Evolutionary conservation across 2,329 filamentous ascomycete species (phyloP).

Genomic region (Grosmannia serpens): DNA sequence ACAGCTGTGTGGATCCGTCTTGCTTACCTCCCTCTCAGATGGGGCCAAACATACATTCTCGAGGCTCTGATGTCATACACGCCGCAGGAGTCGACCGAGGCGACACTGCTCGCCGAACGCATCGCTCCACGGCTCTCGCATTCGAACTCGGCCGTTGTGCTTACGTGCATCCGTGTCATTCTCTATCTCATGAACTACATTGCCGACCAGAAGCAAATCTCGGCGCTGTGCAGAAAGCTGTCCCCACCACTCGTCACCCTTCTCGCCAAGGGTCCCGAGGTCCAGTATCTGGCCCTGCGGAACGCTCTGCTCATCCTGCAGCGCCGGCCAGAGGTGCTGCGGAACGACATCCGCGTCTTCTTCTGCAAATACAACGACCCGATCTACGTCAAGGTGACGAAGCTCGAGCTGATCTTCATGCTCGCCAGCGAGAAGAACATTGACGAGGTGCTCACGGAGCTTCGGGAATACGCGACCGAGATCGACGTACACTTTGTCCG

Average conservation of each 20-base stretch:
- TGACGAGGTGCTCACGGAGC: constrained; percentile 82
- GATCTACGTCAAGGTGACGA: constrained; percentile 98
- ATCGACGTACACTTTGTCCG: constrained; percentile 98
- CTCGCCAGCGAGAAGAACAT: constrained; percentile 93
- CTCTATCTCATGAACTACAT: constrained; percentile 99
- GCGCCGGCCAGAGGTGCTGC: constrained; percentile 78
- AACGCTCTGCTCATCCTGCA: constrained; percentile 93
- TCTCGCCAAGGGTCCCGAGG: constrained; percentile 89
- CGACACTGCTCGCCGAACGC: constrained; percentile 78
- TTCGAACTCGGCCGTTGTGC: constrained; percentile 89
- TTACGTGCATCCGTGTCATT: constrained; percentile 93
- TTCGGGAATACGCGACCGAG: constrained; percentile 94
- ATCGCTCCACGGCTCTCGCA: constrained; percentile 94
- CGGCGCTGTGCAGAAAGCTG: constrained; percentile 77
- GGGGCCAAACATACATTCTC: constrained; percentile 97
- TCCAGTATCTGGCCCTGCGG: constrained; percentile 91
- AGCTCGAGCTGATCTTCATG: constrained; percentile 98
- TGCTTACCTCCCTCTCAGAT: constrained; percentile 39
- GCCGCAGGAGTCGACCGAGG: constrained; percentile 81
- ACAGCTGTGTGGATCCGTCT: neutral
- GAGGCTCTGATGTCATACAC: constrained; percentile 98
- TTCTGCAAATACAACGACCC: constrained; percentile 99
- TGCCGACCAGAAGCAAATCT: constrained; percentile 77
- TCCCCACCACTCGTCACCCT: constrained; percentile 92
- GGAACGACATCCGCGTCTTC: constrained; percentile 96